Evolutionary conservation across 2,329 filamentous ascomycete species (phyloP), one percentile per base, ranked within the genome.

Genomic region (Aspergillus chevalieri): DNA sequence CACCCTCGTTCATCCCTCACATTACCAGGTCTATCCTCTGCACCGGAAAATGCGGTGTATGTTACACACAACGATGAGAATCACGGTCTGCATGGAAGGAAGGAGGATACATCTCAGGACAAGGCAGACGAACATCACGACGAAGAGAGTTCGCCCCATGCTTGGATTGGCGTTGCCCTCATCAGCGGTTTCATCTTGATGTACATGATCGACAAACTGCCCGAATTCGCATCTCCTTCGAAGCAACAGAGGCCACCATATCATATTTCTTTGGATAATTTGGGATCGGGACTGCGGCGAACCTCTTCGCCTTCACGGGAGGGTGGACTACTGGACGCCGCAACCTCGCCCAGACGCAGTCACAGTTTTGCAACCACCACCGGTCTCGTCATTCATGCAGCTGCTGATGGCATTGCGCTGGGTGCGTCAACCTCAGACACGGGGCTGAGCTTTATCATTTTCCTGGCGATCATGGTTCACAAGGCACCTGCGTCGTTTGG

Each of bases 401-500:
- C 88, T 2, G 92, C 93, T 2, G 93, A 98, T 63, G 93, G 93
- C 14, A 95, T 98, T 53, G 93, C 93, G 2, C 84, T 98, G 71
- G 93, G 93, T 19, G 93, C 93, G 21, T 95, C 91, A 0, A 88
- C 86, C 3, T 85, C 87, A 3, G 84, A 89, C 58, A 82, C 82
- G 53, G 85, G 86, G 50, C 74, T 98, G 9, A 89, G 88, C 33
- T 83, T 97, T 52, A 88, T 98, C 59, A 89, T 98, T 36, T 98
- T 98, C 68, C 72, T 95, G 38, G 93, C 93, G 9, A 93, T 98
- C 58, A 94, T 98, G 87, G 82, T 97, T 5, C 93, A 98, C 71
- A 98, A 97, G 73, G 92, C 90, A 1, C 92, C 91, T 0, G 93
- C 93, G 1, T 91, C 93, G 0, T 98, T 98, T 72, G 93, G 93